These are phyloP conservation scores for Coemansia furcata DNA, from an alignment of 192 early-diverging fungal species.

Conservation along the genomic window DNA sequence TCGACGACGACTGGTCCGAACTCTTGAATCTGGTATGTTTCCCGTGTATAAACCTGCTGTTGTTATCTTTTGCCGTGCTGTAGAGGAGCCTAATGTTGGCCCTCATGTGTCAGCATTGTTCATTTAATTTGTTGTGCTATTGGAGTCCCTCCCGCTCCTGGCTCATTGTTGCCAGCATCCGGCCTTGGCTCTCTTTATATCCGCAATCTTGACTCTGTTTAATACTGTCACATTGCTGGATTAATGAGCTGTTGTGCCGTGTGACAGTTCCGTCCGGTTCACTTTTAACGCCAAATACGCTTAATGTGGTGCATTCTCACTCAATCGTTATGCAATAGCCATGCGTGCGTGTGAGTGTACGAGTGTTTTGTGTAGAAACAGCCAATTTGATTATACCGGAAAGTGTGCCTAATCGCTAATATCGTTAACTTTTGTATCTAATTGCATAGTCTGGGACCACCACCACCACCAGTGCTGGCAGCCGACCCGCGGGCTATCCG, in stretches of 20 bases:
- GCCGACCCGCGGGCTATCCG: slow-evolving; percentile 29
- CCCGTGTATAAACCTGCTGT: background rate
- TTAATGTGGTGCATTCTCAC: background rate
- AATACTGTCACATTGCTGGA: background rate
- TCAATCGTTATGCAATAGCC: background rate
- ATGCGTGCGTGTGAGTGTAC: background rate
- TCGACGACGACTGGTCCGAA: slow-evolving; percentile 48
- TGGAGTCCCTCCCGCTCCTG: background rate
- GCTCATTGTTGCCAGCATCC: background rate
- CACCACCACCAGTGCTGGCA: slow-evolving; percentile 11
- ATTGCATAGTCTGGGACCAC: slow-evolving; percentile 27
- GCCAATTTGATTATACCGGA: background rate
- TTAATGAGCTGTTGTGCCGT: background rate
- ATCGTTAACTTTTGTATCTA: background rate
- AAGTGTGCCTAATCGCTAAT: background rate
- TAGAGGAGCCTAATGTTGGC: background rate
- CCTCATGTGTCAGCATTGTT: background rate
- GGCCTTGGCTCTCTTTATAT: background rate
- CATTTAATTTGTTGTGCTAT: slow-evolving; percentile 2
- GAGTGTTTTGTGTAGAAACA: background rate
- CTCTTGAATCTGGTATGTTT: slow-evolving; percentile 46
- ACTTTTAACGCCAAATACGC: background rate
- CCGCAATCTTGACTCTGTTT: background rate
- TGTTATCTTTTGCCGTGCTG: background rate
- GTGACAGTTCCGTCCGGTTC: background rate